A percentile compares a stretch with the other conserved stretches of the same genome.
Conservation (phyloP, 306 rosid species). For the Vicia sativa region DNA sequence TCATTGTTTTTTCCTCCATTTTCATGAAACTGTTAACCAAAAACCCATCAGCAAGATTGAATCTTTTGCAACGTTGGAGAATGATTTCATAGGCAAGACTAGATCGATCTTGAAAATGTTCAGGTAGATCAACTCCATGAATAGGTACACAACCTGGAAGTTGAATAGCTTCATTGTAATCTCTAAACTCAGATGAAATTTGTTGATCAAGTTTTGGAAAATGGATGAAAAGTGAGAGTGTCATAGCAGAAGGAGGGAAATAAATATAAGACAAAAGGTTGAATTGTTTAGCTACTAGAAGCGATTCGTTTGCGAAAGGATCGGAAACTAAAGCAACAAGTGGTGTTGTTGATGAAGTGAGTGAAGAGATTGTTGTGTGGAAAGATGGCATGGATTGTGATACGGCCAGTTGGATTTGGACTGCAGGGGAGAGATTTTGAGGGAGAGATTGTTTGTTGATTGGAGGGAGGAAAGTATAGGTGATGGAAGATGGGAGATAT, state of each 20-base stretch:
- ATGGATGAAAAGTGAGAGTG: conserved; percentile 38
- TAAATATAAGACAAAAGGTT: conserved; percentile 39
- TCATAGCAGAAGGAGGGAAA: conserved; percentile 32
- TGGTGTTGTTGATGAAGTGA: conserved; percentile 18
- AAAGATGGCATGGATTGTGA: conserved; percentile 39
- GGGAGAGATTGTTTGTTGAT: conserved; percentile 22
- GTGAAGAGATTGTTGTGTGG: background rate
- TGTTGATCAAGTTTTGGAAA: conserved; percentile 32
- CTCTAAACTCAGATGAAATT: conserved; percentile 39
- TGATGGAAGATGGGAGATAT: background rate
- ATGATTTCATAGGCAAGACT: conserved; percentile 34
- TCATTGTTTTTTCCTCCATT: conserved; percentile 12
- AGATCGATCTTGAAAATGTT: conserved; percentile 39
- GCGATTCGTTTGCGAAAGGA: conserved; percentile 31
- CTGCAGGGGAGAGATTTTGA: background rate
- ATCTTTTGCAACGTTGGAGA: conserved; percentile 21
- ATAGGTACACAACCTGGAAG: conserved; percentile 38
- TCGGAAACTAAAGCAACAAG: conserved; percentile 38
- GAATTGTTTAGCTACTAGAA: conserved; percentile 38
- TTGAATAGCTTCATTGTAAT: conserved; percentile 26
- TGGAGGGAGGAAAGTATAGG: conserved; percentile 40
- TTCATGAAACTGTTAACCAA: conserved; percentile 34
- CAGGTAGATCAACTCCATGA: conserved; percentile 39
- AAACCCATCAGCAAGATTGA: conserved; percentile 36
- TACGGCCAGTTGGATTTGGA: conserved; percentile 18